Evolutionary conservation across 1,284 basidiomycete species (phyloP), one percentile per base, ranked within the genome.

Genomic region (Rhodotorula sp.): DNA sequence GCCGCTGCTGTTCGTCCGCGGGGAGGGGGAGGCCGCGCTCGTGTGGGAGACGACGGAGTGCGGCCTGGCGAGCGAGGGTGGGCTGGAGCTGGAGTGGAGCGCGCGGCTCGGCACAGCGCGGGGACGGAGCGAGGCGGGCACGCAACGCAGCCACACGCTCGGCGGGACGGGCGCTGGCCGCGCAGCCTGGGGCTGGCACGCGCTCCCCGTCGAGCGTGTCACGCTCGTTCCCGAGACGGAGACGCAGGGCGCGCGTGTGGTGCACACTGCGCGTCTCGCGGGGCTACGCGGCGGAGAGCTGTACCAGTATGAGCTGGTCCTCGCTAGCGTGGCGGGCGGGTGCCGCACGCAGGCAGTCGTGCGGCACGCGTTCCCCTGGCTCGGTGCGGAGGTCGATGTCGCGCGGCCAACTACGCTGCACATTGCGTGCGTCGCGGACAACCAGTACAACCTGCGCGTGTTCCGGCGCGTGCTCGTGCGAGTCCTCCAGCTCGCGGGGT

Each of bases 21-120:
- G 71, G 9, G 67, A 64, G 1, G 61, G 46, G 19, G 53, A 68
- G 51, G 70, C 69, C 25, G 66, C 73, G 19, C 62, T 79, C 32
- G 77, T 79, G 3, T 79, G 77, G 77, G 78, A 79, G 53, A 71
- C 76, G 32, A 76, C 70, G 39, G 67, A 27, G 15, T 68, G 66
- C 34, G n/a, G 12, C 1, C n/a, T n/a, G 44, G 17, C 39, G 39
- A 41, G n/a, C 39, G 39, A 41, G 10, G 39, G 8, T 17, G 10
- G 15, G 15, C 44, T 67, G 46, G 70, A 63, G 29, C 44, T 48
- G 6, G 56, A 56, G 17, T 70, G 74, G 61, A 13, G 32, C 32
- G 27, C 72, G 22, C 25, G 58, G 27, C 2, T 34, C 29, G 53
- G 32, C 32, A 54, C 53, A 0, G 29, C 19, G 32, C 53, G 53